Base-by-base conservation (phyloP, 805 yeast species). In the Wickerhamomyces ciferrii region DNA sequence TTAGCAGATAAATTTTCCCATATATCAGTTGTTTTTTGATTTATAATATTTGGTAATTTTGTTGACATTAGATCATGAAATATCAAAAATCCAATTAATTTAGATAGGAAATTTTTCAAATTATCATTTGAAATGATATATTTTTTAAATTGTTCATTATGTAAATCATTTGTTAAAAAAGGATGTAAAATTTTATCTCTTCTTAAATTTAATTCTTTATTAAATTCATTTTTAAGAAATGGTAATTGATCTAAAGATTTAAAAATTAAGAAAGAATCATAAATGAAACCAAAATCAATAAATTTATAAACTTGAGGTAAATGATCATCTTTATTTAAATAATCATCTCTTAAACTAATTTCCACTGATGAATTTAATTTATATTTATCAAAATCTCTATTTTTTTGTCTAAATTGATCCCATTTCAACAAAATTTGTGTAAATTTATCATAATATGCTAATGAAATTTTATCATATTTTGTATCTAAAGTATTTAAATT, bases 321-420 rank as follows among this genome's bases (percentile, higher is more conserved):
- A n/a, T 61, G 59, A 5, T 69, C 68, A 43, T 75, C 77, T 8
- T 72, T 68, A 42, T 83, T 71, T 47, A 63, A 61, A 43, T 69
- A 67, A 0, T 83, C 73, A 40, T 79, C 81, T 55, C 97, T 73
- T 59, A 89, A 70, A 7, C 96, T 79, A 8, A 78, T 64, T 62
- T 92, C 98, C 5, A 91, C 87, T 0, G 96, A 87, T 0, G 97
- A 87, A 61, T 91, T 91, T 53, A 92, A 76, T 56, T 85, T 82
- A 61, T 79, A 87, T 8, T 75, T 67, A 4, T 70, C 62, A 43
- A 83, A 71, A 29, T 70, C 69, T 5, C 66, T 67, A 48, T 75
- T 74, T 9, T 67, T 59, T 7, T 67, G 57, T 48, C 76, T 80
- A 52, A 69, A 68, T 2, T 61, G 51, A 32, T 73, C 71, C 92